Evolutionary conservation across 768 basidiomycete species (phyloP), one percentile per base, ranked within the genome.

Genomic region (Hirschioporus abietinus): DNA sequence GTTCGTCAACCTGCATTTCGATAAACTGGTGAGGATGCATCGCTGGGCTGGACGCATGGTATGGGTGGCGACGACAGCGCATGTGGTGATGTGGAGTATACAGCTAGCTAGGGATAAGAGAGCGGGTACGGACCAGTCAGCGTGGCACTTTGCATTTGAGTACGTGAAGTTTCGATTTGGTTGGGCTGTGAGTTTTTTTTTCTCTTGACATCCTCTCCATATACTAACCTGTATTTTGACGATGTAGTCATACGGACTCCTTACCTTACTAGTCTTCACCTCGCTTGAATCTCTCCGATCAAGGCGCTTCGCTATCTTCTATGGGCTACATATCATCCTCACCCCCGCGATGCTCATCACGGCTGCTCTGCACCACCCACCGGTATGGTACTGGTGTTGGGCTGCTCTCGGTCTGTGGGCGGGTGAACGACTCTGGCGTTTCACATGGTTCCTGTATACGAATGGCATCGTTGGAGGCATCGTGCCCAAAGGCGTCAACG

Each of bases 21-120:
- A 93, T 79, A 91, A 91, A 73, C 83, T 92, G 10, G 82, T 86
- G 5, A 81, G 86, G 76, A 77, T 92, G 7, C 92, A 93, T 74
- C 83, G 84, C 27, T 90, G 90, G 87, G 77, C 84, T 4, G 92
- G 88, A 1, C 80, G 90, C 64, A 76, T 92, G 58, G 81, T 92
- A 24, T 93, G 89, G 86, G 73, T 86, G 61, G 74, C 90, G 64
- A 82, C 84, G 7, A 74, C 82, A 2, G 69, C 86, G 1, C 91
- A 93, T 73, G 85, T 88, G 35, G 79, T 76, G 1, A 76, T 88
- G 0, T 93, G 91, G 92, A 86, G 85, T 66, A 81, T 89, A 7
- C 88, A 92, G 72, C 78, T 93, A 58, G 73, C 75, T 57, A 77
- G 74, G 17, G 89, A 92, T 67, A 77, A 74, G 67, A 78, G 84